Conservation (phyloP, 495 filamentous ascomycete genomes). For the Saxophila tyrrhenica region DNA sequence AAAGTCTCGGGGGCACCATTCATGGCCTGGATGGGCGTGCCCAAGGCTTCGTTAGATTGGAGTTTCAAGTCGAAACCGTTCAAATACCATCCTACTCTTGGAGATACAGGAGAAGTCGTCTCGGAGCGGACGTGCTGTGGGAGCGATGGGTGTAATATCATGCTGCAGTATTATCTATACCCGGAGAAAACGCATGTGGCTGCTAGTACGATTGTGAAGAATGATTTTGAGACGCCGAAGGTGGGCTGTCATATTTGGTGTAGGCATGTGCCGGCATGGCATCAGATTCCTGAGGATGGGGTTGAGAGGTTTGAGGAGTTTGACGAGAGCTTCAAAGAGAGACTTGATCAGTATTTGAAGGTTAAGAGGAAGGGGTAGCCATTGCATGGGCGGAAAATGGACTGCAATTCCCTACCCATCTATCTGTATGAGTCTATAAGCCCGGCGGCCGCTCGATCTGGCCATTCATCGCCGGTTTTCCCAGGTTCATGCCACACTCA, state of each 20-base stretch:
- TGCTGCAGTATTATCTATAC: slow-evolving; percentile 7
- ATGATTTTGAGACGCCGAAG: neutral
- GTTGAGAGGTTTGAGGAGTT: slow-evolving; percentile 5
- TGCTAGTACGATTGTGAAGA: neutral
- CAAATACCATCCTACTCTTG: neutral
- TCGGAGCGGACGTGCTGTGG: slow-evolving; percentile 4
- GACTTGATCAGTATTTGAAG: neutral
- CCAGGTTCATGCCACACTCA: slow-evolving; percentile 58
- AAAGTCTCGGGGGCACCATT: slow-evolving; percentile 8
- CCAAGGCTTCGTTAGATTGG: slow-evolving; percentile 4
- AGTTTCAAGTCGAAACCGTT: slow-evolving; percentile 1
- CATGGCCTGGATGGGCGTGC: slow-evolving; percentile 9
- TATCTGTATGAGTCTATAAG: neutral
- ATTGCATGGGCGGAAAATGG: too few species aligned
- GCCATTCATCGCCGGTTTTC: slow-evolving; percentile 19
- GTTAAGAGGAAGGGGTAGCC: neutral
- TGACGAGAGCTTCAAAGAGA: neutral
- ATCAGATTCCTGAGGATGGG: slow-evolving; percentile 3
- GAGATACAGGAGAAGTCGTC: neutral
- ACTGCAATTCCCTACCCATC: too few species aligned
- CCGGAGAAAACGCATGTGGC: slow-evolving; percentile 13
- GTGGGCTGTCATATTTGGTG: slow-evolving; percentile 8
- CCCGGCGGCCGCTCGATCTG: slow-evolving; percentile 12
- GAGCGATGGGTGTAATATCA: slow-evolving; percentile 7
- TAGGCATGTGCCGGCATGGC: slow-evolving; percentile 1